A percentile compares a stretch with the other conserved stretches of the same genome.
phyloP scores from a whole-genome alignment of 371 early-diverging fungal genomes.

The Mortierella sp. region DNA sequence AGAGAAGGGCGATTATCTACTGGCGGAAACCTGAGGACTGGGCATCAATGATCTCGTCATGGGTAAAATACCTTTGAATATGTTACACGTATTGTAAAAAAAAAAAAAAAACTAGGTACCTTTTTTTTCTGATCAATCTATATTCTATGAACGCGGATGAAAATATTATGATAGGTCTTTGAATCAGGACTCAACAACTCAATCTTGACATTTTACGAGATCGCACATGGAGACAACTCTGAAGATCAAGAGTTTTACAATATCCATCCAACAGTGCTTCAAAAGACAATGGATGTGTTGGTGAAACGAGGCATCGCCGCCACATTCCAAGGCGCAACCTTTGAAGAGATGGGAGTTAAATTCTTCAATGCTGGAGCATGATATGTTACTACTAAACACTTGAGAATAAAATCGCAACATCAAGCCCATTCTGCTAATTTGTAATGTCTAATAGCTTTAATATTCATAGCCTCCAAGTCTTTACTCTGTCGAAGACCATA shows the following conservation, averaged over 20 bases:
- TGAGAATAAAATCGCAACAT: no score
- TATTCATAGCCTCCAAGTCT: background rate
- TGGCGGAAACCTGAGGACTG: constrained; percentile 95
- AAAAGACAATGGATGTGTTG: constrained; percentile 81
- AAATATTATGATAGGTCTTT: constrained; percentile 65
- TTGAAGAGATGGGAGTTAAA: constrained; percentile 89
- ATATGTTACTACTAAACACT: no score
- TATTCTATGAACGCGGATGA: background rate
- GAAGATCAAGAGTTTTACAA: constrained; percentile 84
- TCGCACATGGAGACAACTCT: constrained; percentile 84
- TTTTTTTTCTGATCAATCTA: background rate
- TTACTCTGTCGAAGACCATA: background rate
- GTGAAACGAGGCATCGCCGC: constrained; percentile 86
- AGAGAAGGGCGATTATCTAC: constrained; percentile 76
- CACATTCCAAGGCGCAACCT: constrained; percentile 80
- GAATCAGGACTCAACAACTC: constrained; percentile 82
- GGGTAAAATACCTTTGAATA: constrained; percentile 67
- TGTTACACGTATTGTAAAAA: no score
- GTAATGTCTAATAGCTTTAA: background rate
- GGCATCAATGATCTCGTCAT: constrained; percentile 82
- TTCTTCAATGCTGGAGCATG: constrained; percentile 68
- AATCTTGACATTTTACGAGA: constrained; percentile 87
- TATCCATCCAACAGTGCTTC: constrained; percentile 75
- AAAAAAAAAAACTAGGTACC: no score
- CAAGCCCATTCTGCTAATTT: background rate